Evolutionary conservation across 202 grass and related monocot species (phyloP).

Genomic region (Elaeis oleifera): DNA sequence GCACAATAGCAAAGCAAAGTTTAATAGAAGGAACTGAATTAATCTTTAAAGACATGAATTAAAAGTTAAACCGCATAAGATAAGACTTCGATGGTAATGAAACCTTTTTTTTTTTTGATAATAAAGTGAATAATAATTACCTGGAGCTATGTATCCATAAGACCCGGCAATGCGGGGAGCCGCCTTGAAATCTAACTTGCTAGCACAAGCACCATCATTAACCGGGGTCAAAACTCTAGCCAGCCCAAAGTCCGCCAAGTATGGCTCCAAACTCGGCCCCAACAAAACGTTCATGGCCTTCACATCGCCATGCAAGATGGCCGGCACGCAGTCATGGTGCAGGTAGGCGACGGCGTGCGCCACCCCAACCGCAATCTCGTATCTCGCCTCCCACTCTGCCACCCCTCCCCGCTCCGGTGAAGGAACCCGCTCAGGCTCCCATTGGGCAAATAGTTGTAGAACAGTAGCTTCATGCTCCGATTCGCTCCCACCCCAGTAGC

Average conservation of each 20-base stretch:
- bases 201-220: neutral
- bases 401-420: conserved; percentile 58
- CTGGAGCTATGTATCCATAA: conserved; percentile 91
- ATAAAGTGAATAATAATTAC: conserved; percentile 13
- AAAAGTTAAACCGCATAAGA: too few relatives aligned
- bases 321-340: conserved; percentile 88
- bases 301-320: conserved; percentile 85
- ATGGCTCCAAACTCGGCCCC: conserved; percentile 59
- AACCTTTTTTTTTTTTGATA: too few relatives aligned
- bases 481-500: conserved; percentile 81
- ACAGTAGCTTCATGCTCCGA: conserved; percentile 68
- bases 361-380: conserved; percentile 72
- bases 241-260: conserved; percentile 89
- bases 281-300: conserved; percentile 96
- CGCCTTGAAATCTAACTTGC: conserved; percentile 45
- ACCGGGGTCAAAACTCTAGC: conserved; percentile 45
- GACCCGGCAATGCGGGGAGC: conserved; percentile 63
- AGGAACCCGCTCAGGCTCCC: conserved; percentile 84
- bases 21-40: too few relatives aligned
- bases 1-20: too few relatives aligned
- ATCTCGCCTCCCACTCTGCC: conserved; percentile 59
- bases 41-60: too few relatives aligned
- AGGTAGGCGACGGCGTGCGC: conserved; percentile 81
- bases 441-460: conserved; percentile 80
- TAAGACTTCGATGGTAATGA: too few relatives aligned